phyloP scores from a whole-genome alignment of 805 yeast genomes.

The Ogataea degrootiae region DNA sequence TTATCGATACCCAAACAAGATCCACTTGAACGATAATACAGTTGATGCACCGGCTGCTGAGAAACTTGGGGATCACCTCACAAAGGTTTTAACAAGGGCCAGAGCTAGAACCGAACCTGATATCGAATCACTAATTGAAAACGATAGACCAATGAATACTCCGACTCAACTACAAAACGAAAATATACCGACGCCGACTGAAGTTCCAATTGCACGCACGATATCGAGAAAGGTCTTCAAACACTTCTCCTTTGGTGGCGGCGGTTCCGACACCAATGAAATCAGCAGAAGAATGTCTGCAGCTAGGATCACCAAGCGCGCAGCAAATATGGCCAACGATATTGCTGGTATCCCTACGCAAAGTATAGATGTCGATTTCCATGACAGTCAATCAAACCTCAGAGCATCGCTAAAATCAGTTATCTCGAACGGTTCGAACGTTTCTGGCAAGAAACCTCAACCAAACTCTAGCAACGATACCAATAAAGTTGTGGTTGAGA shows the following conservation, averaged over 20 bases:
- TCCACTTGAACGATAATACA: constrained; percentile 16
- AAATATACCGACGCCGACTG: neutral
- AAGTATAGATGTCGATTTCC: constrained; percentile 13
- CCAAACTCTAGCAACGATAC: neutral
- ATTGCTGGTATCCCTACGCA: constrained; percentile 39
- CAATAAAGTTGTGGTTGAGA: neutral
- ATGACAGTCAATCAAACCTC: neutral
- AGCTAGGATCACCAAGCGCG: constrained; percentile 37
- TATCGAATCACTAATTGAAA: constrained; percentile 17
- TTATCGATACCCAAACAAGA: neutral
- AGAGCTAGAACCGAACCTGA: constrained; percentile 16
- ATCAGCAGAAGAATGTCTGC: constrained; percentile 29
- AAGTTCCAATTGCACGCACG: neutral
- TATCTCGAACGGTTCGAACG: neutral
- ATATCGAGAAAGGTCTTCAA: constrained; percentile 16
- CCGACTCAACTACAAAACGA: neutral
- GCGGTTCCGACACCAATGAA: constrained; percentile 26
- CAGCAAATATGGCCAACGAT: constrained; percentile 39
- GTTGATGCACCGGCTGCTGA: constrained; percentile 24
- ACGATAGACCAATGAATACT: neutral
- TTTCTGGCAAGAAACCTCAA: neutral
- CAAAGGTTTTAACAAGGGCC: constrained; percentile 22
- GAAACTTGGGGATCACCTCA: constrained; percentile 23
- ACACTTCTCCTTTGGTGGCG: constrained; percentile 29
- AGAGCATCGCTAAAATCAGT: neutral